Base-by-base conservation (phyloP, 768 basidiomycete genomes). In the Rhodotorula diobovata region DNA sequence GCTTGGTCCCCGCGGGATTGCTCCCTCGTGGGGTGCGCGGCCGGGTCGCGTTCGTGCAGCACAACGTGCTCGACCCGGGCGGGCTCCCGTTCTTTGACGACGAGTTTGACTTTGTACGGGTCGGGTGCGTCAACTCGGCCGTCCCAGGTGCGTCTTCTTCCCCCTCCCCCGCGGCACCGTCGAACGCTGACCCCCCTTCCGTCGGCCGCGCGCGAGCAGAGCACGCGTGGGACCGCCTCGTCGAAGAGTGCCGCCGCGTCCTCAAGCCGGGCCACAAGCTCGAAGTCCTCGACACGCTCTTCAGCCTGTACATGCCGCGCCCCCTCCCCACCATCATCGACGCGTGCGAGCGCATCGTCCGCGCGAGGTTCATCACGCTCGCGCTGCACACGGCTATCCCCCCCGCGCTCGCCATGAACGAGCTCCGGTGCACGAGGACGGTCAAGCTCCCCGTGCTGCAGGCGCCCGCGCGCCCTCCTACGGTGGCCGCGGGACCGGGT, bases 341-440 rank as follows among this genome's bases (percentile, higher is more conserved):
- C 56, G 56, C 56, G 1, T n/a, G 12, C 56, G 37, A 39, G 28
- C 39, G 37, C 23, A 41, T 58, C 56, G 39, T 58, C 25, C 37
- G 28, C 15, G n/a, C 35, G 10, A 37, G 56, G 37, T 41, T 58
- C 56, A 12, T 58, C 39, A 39, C 8, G 1, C 56, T 58, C 37
- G 21, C 39, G 15, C 28, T 58, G 37, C 35, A 41, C 37, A 20
- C 56, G 2, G 14, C 39, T 9, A 58, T 58, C 39, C 56, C 56
- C 25, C 37, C 56, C 28, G 39, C 56, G 25, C 56, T 58, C 25
- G 56, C 56, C 37, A 58, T 58, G 56, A 58, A 58, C 37, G 56
- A 58, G 11, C 25, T 58, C 14, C 25, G n/a, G 28, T 7, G 23
- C 15, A 58, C 41, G 30, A 12, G 37, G 9, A 12, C 37, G 6